Evolutionary conservation across 495 filamentous ascomycete species (phyloP).

Genomic region (Cryomyces minteri): DNA sequence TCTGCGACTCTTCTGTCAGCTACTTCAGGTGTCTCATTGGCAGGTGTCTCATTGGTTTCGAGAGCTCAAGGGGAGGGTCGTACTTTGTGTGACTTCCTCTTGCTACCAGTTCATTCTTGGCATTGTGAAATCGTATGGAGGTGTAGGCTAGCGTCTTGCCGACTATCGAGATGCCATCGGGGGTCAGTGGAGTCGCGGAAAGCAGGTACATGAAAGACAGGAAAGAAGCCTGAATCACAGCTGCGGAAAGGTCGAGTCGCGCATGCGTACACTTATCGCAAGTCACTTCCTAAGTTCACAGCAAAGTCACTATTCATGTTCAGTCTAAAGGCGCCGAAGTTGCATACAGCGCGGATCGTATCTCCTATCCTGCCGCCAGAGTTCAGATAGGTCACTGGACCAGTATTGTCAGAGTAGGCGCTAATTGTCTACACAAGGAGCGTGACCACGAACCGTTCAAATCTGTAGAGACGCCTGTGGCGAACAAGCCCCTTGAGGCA

Average conservation of each 20-base stretch:
- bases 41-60: background rate
- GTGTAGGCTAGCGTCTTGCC: slow-evolving; percentile 89
- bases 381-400: slow-evolving; percentile 70
- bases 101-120: slow-evolving; percentile 60
- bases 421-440: too few species aligned
- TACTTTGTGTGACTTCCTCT: slow-evolving; percentile 94
- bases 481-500: slow-evolving; percentile 69
- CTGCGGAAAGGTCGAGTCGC: background rate
- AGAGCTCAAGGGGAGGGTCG: background rate
- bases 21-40: background rate
- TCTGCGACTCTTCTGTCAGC: slow-evolving; percentile 3
- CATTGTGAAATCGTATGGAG: slow-evolving; percentile 57
- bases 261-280: slow-evolving; percentile 67
- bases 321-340: slow-evolving; percentile 7
- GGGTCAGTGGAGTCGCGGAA: background rate
- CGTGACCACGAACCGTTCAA: slow-evolving; percentile 44
- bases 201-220: background rate
- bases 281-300: slow-evolving; percentile 34
- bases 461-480: slow-evolving; percentile 87
- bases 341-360: slow-evolving; percentile 39
- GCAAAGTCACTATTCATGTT: background rate
- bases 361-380: slow-evolving; percentile 74
- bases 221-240: background rate
- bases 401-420: background rate
- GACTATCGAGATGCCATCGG: slow-evolving; percentile 30